Evolutionary conservation across 495 filamentous ascomycete genomes (phyloP).

Genomic region (Neurospora sublineolata): DNA sequence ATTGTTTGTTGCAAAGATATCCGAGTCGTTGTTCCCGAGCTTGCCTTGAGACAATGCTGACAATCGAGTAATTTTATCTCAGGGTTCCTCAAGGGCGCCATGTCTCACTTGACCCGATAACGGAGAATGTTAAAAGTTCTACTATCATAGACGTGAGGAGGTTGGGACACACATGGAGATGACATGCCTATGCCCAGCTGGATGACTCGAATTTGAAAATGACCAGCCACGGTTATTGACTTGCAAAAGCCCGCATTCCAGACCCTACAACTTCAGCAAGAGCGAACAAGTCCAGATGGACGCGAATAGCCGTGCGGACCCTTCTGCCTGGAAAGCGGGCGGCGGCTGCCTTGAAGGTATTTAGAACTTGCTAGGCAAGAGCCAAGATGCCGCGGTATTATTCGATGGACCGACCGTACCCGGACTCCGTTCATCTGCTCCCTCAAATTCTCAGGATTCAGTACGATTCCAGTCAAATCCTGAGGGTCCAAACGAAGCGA

Average conservation of each 20-base stretch:
- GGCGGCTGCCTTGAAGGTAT: not conserved
- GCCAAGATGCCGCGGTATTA: not conserved
- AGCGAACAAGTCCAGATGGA: not conserved
- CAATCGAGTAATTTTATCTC: not conserved
- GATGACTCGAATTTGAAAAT: not conserved
- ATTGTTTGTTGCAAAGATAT: not conserved
- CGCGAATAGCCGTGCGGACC: not conserved
- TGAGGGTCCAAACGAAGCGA: not conserved
- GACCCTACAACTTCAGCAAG: slow-evolving; percentile 19
- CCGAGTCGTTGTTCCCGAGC: not conserved
- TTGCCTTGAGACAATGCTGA: not conserved
- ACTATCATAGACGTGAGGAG: not conserved
- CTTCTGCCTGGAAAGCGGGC: not conserved
- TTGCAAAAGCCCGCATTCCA: slow-evolving; percentile 20
- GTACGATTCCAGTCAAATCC: slow-evolving; percentile 1
- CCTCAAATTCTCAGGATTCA: slow-evolving; percentile 5
- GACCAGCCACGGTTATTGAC: slow-evolving; percentile 1
- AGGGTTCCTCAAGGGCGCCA: not conserved
- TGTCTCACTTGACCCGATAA: not conserved
- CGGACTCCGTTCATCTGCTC: slow-evolving; percentile 1
- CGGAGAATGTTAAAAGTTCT: not conserved
- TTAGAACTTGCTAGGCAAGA: not conserved
- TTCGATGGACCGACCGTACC: not conserved
- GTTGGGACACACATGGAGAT: not conserved
- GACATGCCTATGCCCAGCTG: not conserved